phyloP scores from a whole-genome alignment of 345 rosid species.

The Camelina hispida region DNA sequence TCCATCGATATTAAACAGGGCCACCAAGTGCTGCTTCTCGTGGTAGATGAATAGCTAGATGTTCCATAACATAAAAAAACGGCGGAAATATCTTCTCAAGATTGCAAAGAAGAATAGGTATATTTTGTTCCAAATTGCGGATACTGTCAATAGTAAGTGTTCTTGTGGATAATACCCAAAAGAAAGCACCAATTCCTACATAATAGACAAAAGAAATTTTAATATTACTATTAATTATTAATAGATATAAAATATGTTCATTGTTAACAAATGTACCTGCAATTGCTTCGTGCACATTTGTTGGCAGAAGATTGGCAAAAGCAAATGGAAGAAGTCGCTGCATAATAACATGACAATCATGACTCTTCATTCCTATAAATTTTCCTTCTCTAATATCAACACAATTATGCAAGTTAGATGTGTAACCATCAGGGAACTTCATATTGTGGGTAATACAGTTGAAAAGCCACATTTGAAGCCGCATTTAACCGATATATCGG shows the following conservation, averaged over 20 bases:
- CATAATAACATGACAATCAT: background rate
- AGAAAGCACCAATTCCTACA: background rate
- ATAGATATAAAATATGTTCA: background rate
- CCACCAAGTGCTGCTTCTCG: too few species aligned
- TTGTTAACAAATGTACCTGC: background rate
- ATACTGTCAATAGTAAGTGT: background rate
- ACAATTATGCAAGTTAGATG: background rate
- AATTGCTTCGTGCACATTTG: background rate
- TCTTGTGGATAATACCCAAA: background rate
- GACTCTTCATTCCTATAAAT: background rate
- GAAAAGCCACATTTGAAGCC: background rate
- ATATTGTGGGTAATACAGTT: background rate
- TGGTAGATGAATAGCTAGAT: too few species aligned
- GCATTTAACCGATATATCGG: background rate
- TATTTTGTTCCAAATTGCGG: background rate
- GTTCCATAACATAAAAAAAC: too few species aligned
- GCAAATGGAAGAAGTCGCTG: background rate
- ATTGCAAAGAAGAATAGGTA: background rate
- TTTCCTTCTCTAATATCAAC: background rate
- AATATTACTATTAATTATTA: too few species aligned
- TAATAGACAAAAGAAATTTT: too few species aligned
- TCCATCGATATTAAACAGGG: too few species aligned
- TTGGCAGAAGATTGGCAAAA: background rate
- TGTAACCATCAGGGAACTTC: background rate
- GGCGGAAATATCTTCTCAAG: too few species aligned